Conservation (phyloP, 805 yeast genomes). For the Blastobotrys americana region DNA sequence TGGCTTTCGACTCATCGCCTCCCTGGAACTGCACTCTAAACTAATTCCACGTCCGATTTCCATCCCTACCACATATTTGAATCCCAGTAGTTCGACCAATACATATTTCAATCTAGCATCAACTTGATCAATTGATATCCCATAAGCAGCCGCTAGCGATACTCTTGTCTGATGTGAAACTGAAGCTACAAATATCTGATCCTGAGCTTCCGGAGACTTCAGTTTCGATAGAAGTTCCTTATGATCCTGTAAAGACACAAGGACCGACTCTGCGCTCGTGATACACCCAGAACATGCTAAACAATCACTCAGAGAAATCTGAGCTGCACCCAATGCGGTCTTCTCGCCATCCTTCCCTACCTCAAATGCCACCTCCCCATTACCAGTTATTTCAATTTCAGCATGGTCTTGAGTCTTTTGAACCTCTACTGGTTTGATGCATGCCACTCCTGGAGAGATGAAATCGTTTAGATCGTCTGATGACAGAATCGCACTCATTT, state of each 20-base stretch:
- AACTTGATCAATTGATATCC: constrained; percentile 43
- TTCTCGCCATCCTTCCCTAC: constrained; percentile 14
- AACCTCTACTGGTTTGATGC: constrained; percentile 75
- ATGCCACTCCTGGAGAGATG: constrained; percentile 89
- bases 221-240: constrained; percentile 62
- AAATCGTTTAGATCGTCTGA: constrained; percentile 92
- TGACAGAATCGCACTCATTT: constrained; percentile 80
- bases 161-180: constrained; percentile 82
- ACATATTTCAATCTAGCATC: constrained; percentile 58
- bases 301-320: constrained; percentile 85
- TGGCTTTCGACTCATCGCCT: constrained; percentile 26
- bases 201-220: constrained; percentile 27
- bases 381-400: constrained; percentile 58
- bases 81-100: constrained; percentile 55
- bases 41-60: constrained; percentile 72
- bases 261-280: constrained; percentile 92
- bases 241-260: constrained; percentile 86
- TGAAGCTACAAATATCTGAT: constrained; percentile 58
- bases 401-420: constrained; percentile 31
- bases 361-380: constrained; percentile 27
- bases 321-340: constrained; percentile 67
- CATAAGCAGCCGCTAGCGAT: constrained; percentile 65
- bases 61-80: constrained; percentile 71
- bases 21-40: constrained; percentile 42
- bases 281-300: constrained; percentile 96